Conservation (phyloP, 352 stramenopile species). For the Globisporangium cederbergense region DNA sequence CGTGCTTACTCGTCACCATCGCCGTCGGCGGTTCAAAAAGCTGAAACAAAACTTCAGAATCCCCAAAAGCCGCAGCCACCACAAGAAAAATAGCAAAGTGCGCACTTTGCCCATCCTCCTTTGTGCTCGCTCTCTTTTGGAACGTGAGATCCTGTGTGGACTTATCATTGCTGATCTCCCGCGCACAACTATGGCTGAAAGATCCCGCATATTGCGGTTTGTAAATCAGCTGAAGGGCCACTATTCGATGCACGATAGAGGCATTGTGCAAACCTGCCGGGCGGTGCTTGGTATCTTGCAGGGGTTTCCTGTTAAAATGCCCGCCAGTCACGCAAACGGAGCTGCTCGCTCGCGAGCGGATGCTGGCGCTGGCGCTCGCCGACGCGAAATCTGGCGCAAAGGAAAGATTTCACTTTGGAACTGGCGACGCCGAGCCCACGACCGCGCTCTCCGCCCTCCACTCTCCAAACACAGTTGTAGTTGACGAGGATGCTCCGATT, state of each 20-base stretch:
- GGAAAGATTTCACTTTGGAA: conserved; percentile 36
- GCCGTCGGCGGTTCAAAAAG: neutral
- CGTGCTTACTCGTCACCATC: no score
- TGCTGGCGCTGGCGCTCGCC: neutral
- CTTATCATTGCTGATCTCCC: neutral
- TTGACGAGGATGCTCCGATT: conserved; percentile 53
- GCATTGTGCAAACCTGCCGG: neutral
- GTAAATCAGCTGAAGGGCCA: neutral
- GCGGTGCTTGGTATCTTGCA: neutral
- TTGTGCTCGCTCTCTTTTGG: neutral
- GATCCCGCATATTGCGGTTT: neutral
- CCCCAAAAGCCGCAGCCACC: neutral
- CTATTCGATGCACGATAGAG: neutral
- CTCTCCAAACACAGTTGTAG: neutral
- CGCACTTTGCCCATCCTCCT: conserved; percentile 5
- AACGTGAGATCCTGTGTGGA: no score
- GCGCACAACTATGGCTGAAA: neutral
- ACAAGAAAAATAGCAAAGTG: conserved; percentile 12
- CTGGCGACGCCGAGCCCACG: conserved; percentile 34
- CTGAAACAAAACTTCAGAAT: conserved; percentile 5
- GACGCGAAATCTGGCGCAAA: neutral
- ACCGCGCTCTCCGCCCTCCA: neutral
- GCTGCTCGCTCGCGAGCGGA: neutral
- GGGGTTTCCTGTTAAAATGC: neutral
- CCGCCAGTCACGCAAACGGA: neutral